phyloP scores from a whole-genome alignment of 139 green algal species.

The Picochlorum sp. region DNA sequence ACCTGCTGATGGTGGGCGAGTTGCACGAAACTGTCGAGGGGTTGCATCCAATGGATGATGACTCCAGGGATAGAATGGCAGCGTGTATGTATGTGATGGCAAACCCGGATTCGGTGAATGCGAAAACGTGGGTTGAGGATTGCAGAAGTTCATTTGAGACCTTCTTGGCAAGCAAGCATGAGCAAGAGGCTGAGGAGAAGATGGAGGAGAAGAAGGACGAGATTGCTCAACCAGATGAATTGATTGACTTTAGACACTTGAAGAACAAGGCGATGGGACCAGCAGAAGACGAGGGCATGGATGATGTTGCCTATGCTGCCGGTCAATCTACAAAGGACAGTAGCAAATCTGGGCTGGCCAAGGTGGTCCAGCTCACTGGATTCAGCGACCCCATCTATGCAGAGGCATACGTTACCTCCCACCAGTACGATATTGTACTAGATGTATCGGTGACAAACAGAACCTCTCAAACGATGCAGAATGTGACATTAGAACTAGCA shows the following conservation, averaged over 20 bases:
- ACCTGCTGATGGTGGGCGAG: slow-evolving; percentile 79
- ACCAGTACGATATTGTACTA: slow-evolving; percentile 98
- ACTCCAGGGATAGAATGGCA: slow-evolving; percentile 74
- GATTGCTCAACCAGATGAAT: slow-evolving; percentile 64
- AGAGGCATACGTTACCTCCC: slow-evolving; percentile 89
- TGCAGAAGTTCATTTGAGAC: slow-evolving; percentile 64
- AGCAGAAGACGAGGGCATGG: slow-evolving; percentile 54
- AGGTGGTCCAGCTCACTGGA: slow-evolving; percentile 95
- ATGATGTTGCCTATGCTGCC: slow-evolving; percentile 22
- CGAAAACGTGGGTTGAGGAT: slow-evolving; percentile 68
- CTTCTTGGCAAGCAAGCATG: slow-evolving; percentile 67
- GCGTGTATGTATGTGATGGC: slow-evolving; percentile 59
- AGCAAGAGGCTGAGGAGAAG: slow-evolving; percentile 53
- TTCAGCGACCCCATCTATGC: slow-evolving; percentile 95
- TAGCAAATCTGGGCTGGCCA: slow-evolving; percentile 48
- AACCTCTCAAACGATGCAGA: slow-evolving; percentile 59
- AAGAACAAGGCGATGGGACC: slow-evolving; percentile 79
- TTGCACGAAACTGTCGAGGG: slow-evolving; percentile 14
- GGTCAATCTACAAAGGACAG: slow-evolving; percentile 9
- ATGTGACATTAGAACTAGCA: slow-evolving; percentile 92
- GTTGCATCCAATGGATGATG: slow-evolving; percentile 58
- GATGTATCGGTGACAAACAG: slow-evolving; percentile 93
- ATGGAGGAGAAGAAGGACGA: slow-evolving; percentile 23
- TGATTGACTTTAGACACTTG: slow-evolving; percentile 80
- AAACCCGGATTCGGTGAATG: slow-evolving; percentile 14